phyloP scores from a whole-genome alignment of 805 yeast genomes.

The Ogataea trehaloabstinens region DNA sequence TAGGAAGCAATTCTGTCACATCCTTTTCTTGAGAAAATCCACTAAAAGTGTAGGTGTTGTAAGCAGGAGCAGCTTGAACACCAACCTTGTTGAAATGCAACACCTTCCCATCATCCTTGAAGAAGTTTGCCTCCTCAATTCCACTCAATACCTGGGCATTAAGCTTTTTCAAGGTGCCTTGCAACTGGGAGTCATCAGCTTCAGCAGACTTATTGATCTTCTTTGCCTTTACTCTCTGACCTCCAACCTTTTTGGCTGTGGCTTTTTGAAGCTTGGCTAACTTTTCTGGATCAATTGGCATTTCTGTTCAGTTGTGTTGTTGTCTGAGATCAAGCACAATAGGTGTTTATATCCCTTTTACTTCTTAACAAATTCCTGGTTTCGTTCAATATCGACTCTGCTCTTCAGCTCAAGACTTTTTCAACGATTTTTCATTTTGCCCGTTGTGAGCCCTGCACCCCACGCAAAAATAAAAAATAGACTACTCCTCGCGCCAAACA shows the following conservation, averaged over 20 bases:
- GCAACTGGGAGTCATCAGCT: slow-evolving; percentile 89
- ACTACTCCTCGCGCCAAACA: neutral
- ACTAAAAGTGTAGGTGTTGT: slow-evolving; percentile 91
- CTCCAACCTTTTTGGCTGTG: slow-evolving; percentile 79
- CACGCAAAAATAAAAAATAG: too few species aligned
- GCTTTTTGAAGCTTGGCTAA: slow-evolving; percentile 88
- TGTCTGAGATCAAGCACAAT: neutral
- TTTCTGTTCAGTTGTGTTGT: slow-evolving; percentile 29
- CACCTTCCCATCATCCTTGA: slow-evolving; percentile 94
- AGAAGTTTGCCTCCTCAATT: slow-evolving; percentile 96
- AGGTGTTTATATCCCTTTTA: neutral
- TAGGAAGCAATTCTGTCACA: slow-evolving; percentile 89
- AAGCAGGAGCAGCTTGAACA: slow-evolving; percentile 87
- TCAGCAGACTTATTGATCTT: slow-evolving; percentile 63
- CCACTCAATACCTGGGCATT: slow-evolving; percentile 86
- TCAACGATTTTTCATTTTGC: neutral
- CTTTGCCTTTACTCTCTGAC: slow-evolving; percentile 89
- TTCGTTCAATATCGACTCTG: too few species aligned
- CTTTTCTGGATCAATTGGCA: slow-evolving; percentile 94
- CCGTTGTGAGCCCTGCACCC: neutral
- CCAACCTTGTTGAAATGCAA: slow-evolving; percentile 95
- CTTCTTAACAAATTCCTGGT: neutral
- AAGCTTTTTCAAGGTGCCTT: slow-evolving; percentile 83
- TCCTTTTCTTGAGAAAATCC: slow-evolving; percentile 94
- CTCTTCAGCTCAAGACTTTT: neutral